A percentile compares a stretch with the other conserved stretches of the same genome.
Conservation (phyloP, 2,329 filamentous ascomycete species). For the Fusarium pseudocircinatum region DNA sequence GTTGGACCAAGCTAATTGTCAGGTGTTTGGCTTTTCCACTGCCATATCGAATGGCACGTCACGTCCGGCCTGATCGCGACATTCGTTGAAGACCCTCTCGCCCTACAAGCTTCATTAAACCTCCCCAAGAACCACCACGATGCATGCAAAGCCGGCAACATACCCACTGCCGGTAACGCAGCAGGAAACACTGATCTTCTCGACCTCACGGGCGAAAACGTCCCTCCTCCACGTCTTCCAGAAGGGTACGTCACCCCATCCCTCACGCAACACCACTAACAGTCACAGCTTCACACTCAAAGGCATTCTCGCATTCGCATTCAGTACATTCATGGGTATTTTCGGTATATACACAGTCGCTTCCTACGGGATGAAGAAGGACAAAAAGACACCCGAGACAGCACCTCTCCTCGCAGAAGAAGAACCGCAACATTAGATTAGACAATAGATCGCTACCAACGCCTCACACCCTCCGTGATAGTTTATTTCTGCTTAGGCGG, state of each 20-base stretch:
- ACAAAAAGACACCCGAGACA: slow-evolving; percentile 32
- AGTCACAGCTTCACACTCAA: slow-evolving; percentile 67
- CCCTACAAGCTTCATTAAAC: slow-evolving; percentile 67
- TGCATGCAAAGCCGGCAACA: slow-evolving; percentile 62
- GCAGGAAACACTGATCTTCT: slow-evolving; percentile 76
- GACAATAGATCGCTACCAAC: slow-evolving; percentile 11
- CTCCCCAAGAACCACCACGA: slow-evolving; percentile 70
- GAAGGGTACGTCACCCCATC: slow-evolving; percentile 59
- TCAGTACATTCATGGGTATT: slow-evolving; percentile 75
- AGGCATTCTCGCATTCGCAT: slow-evolving; percentile 79
- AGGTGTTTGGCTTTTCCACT: slow-evolving; percentile 78
- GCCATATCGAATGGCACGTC: slow-evolving; percentile 84
- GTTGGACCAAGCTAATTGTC: neutral
- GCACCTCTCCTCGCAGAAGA: slow-evolving; percentile 36
- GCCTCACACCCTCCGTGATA: neutral
- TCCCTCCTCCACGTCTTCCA: slow-evolving; percentile 65
- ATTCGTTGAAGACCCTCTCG: slow-evolving; percentile 69
- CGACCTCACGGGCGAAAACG: slow-evolving; percentile 70
- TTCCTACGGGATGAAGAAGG: slow-evolving; percentile 64
- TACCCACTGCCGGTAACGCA: slow-evolving; percentile 73
- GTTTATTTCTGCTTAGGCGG: slow-evolving; percentile 6
- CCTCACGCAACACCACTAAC: neutral
- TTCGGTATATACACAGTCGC: slow-evolving; percentile 73
- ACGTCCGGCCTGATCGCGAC: slow-evolving; percentile 72
- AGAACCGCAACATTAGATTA: slow-evolving; percentile 1